A percentile compares a stretch with the other conserved stretches of the same genome.
Evolutionary conservation across 106 monocot genomes (phyloP).

Genomic region (Dendrobium huoshanense): DNA sequence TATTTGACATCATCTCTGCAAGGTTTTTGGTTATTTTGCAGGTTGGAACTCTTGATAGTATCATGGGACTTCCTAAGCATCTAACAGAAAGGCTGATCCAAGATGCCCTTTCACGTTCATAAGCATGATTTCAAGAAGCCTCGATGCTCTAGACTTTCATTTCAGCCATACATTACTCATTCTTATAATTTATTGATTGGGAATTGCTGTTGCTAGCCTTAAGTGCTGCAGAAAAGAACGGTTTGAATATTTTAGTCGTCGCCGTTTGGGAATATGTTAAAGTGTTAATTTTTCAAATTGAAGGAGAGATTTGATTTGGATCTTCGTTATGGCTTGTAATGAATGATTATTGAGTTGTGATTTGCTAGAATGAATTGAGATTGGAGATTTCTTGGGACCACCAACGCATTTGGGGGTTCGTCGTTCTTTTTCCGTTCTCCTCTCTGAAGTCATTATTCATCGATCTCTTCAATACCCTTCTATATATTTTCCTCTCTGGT

Average conservation of each 20-base stretch:
- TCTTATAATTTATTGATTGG: background rate
- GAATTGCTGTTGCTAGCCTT: background rate
- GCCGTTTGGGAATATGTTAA: too few species aligned
- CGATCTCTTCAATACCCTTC: too few species aligned
- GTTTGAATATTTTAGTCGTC: background rate
- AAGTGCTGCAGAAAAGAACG: background rate
- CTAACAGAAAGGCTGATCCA: constrained; percentile 78
- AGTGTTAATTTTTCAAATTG: too few species aligned
- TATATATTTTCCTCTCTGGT: too few species aligned
- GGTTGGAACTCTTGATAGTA: constrained; percentile 90
- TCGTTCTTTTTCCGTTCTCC: too few species aligned
- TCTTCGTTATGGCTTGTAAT: too few species aligned
- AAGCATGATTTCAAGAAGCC: background rate
- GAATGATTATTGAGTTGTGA: too few species aligned
- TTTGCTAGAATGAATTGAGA: too few species aligned
- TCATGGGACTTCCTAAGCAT: constrained; percentile 87
- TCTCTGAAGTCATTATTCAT: too few species aligned
- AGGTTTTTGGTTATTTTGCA: constrained; percentile 13
- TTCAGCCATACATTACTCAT: background rate
- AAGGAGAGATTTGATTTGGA: too few species aligned
- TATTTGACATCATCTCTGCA: background rate
- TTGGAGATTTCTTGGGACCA: too few species aligned
- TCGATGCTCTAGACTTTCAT: background rate
- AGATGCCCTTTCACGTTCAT: constrained; percentile 32
- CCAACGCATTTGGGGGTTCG: too few species aligned